Percentiles rank a stretch among this genome's conserved stretches.
phyloP scores from a whole-genome alignment of 345 rosid genomes.

The Firmiana major region DNA sequence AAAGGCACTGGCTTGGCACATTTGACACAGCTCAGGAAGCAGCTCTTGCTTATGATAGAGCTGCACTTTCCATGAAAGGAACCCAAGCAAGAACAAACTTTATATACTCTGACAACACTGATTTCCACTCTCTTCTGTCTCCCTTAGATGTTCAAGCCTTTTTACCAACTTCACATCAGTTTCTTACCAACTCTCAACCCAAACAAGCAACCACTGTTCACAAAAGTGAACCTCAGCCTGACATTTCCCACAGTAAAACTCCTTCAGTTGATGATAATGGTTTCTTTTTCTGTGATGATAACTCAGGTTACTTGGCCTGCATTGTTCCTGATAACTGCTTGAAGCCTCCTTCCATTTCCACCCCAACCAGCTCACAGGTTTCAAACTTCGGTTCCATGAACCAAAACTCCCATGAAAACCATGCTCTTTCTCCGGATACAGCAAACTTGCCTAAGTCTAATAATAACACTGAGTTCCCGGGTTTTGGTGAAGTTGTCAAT shows the following conservation, averaged over 20 bases:
- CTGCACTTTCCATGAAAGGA: conserved; percentile 96
- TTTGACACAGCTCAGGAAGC: conserved; percentile 98
- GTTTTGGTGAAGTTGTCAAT: conserved; percentile 23
- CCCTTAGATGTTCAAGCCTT: conserved; percentile 51
- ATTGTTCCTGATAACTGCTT: conserved; percentile 91
- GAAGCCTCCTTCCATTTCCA: conserved; percentile 62
- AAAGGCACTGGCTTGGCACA: conserved; percentile 96
- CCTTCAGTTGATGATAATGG: conserved; percentile 25
- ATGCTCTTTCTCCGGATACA: neutral
- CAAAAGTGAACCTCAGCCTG: conserved; percentile 20
- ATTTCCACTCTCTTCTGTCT: conserved; percentile 42
- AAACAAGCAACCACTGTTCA: conserved; percentile 17
- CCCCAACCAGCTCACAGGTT: conserved; percentile 18
- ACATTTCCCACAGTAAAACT: conserved; percentile 8
- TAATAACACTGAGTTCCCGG: conserved; percentile 11
- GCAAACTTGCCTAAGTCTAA: neutral
- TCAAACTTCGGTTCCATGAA: conserved; percentile 13
- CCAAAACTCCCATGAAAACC: conserved; percentile 14
- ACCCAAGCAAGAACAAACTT: conserved; percentile 91
- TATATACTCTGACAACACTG: conserved; percentile 46
- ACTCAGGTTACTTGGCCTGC: conserved; percentile 90
- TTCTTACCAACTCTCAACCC: conserved; percentile 11
- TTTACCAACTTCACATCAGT: conserved; percentile 32
- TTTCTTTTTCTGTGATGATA: conserved; percentile 43
- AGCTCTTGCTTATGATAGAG: conserved; percentile 93